These are phyloP conservation scores for Cutaneotrichosporon sp. DNA, from an alignment of 1,284 basidiomycete species.

Conservation along the genomic window DNA sequence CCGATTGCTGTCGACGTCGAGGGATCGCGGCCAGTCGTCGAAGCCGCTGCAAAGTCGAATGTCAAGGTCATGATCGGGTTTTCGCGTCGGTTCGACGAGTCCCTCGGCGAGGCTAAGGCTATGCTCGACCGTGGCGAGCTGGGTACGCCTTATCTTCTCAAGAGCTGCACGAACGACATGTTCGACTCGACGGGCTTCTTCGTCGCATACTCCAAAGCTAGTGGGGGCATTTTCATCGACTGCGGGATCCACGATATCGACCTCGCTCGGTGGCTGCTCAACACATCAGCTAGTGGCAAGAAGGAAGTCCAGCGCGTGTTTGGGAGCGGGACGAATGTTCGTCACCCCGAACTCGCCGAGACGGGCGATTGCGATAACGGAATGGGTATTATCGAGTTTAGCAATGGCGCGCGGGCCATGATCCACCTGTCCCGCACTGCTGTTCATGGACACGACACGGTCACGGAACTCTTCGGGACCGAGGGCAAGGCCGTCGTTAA, in stretches of 20 bases:
- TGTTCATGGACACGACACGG: slow-evolving; percentile 37
- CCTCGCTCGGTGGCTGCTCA: slow-evolving; percentile 30
- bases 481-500: slow-evolving; percentile 35
- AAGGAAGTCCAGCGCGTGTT: slow-evolving; percentile 35
- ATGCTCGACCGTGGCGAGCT: slow-evolving; percentile 28
- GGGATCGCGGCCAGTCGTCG: slow-evolving; percentile 30
- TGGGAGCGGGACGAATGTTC: slow-evolving; percentile 33
- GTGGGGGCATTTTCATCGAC: slow-evolving; percentile 42
- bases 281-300: slow-evolving; percentile 3
- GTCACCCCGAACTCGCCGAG: slow-evolving; percentile 33
- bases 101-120: slow-evolving; percentile 27
- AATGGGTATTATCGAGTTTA: slow-evolving; percentile 32
- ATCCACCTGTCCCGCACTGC: slow-evolving; percentile 36
- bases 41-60: slow-evolving; percentile 27
- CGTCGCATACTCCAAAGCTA: slow-evolving; percentile 33
- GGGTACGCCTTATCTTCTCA: slow-evolving; percentile 33
- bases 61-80: slow-evolving; percentile 44
- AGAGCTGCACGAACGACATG: slow-evolving; percentile 36
- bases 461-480: slow-evolving; percentile 36
- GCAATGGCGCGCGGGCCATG: slow-evolving; percentile 23
- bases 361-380: slow-evolving; percentile 39
- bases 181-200: slow-evolving; percentile 43
- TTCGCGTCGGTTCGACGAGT: slow-evolving; percentile 41
- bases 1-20: slow-evolving; percentile 42
- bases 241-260: slow-evolving; percentile 46